Conservation (phyloP, 345 rosid species). For the Sisymbrium altissimum region DNA sequence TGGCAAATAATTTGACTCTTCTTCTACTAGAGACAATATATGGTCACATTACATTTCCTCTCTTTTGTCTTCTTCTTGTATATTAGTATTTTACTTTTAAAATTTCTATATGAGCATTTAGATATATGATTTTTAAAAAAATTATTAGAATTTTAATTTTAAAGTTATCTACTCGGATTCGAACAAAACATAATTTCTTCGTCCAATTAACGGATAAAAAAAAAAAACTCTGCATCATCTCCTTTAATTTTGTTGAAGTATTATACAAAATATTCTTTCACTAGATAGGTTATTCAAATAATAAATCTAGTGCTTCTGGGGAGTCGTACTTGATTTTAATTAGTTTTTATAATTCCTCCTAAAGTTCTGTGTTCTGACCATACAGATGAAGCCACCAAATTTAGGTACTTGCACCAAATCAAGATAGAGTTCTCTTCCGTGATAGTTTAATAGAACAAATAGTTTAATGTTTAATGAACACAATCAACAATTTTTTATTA, state of each 20-base stretch:
- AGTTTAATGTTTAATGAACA: not conserved
- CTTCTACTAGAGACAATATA: not conserved
- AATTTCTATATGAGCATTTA: not conserved
- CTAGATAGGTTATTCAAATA: not conserved
- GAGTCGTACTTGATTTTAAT: not conserved
- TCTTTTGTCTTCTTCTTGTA: not conserved
- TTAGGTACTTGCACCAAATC: conserved; percentile 20
- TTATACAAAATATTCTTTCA: not conserved
- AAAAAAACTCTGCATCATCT: not conserved
- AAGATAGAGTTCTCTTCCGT: not conserved
- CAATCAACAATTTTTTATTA: not conserved
- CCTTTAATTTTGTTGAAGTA: conserved; percentile 1
- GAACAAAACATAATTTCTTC: not conserved
- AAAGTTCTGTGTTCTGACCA: not conserved
- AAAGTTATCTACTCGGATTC: not conserved
- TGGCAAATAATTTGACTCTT: conserved; percentile 13
- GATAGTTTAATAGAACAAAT: not conserved
- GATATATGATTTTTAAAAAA: not conserved
- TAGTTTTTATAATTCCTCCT: too few species aligned
- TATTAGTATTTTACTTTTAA: not conserved
- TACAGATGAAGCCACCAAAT: not conserved
- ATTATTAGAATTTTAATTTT: not conserved
- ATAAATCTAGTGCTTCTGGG: not conserved
- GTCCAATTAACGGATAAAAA: not conserved
- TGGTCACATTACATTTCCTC: not conserved